Percentiles rank a stretch among this genome's conserved stretches.
phyloP scores from a whole-genome alignment of 371 early-diverging fungal species.

The Chytridium lagenaria region DNA sequence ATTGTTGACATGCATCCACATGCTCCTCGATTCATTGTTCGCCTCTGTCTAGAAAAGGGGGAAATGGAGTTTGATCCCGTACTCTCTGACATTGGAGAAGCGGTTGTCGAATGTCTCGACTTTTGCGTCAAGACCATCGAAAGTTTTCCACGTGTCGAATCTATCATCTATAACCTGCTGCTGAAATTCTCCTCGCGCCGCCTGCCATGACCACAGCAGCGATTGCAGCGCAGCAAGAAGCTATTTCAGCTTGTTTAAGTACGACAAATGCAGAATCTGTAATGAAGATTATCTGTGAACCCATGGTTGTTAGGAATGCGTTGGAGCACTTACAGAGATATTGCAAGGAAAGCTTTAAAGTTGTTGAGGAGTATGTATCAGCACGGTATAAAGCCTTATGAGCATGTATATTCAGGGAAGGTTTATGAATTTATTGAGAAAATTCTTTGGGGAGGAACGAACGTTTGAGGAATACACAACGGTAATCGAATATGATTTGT shows the following conservation, averaged over 20 bases:
- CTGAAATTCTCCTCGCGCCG: constrained; percentile 23
- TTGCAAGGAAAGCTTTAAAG: constrained; percentile 47
- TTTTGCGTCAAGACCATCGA: constrained; percentile 53
- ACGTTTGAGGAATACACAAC: constrained; percentile 56
- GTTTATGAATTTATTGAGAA: constrained; percentile 39
- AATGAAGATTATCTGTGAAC: constrained; percentile 47
- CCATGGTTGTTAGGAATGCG: constrained; percentile 37
- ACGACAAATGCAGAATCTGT: constrained; percentile 16
- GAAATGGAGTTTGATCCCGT: constrained; percentile 60
- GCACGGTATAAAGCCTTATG: constrained; percentile 50
- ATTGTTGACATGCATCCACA: constrained; percentile 26
- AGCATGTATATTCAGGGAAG: constrained; percentile 38
- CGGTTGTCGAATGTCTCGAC: constrained; percentile 53
- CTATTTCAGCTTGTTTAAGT: constrained; percentile 29
- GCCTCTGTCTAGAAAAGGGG: constrained; percentile 48
- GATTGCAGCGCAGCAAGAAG: constrained; percentile 13
- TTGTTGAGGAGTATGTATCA: constrained; percentile 46
- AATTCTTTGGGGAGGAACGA: constrained; percentile 51
- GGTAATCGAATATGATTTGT: constrained; percentile 35
- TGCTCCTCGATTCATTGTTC: constrained; percentile 56
- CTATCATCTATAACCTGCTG: constrained; percentile 41
- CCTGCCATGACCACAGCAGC: constrained; percentile 17
- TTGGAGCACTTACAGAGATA: constrained; percentile 36
- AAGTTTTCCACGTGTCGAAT: constrained; percentile 49
- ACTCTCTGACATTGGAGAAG: constrained; percentile 53